phyloP scores from a whole-genome alignment of 1,139 yeast genomes.

The Diutina rugosa region DNA sequence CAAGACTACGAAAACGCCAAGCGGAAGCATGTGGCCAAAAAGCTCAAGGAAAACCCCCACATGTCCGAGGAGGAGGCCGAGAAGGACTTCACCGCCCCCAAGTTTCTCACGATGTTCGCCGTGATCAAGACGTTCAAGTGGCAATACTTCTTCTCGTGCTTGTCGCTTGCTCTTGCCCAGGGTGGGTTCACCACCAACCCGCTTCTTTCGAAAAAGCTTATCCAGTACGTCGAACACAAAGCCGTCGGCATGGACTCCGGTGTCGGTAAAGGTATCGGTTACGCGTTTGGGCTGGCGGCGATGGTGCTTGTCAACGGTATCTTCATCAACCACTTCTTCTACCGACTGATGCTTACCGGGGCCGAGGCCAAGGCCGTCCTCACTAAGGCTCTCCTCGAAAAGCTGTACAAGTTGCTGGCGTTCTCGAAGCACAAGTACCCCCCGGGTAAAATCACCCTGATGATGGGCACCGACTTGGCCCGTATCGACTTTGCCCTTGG shows the following conservation, averaged over 20 bases:
- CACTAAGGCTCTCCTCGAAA: constrained; percentile 52
- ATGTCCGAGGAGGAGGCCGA: constrained; percentile 15
- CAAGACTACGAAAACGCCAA: constrained; percentile 5
- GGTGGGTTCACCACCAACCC: constrained; percentile 39
- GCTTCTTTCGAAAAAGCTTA: constrained; percentile 28
- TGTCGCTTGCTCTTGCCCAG: constrained; percentile 26
- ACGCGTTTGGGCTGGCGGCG: constrained; percentile 18
- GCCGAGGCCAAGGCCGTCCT: constrained; percentile 55
- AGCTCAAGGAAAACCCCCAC: constrained; percentile 13
- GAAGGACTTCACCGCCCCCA: constrained; percentile 13
- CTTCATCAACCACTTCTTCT: constrained; percentile 39
- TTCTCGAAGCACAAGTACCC: constrained; percentile 48
- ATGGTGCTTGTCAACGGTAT: constrained; percentile 5
- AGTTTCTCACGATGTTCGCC: constrained; percentile 15
- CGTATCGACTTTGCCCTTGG: constrained; percentile 68
- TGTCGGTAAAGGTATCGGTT: constrained; percentile 16
- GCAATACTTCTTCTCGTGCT: constrained; percentile 29
- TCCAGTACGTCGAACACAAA: constrained; percentile 24
- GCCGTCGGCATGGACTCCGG: constrained; percentile 10
- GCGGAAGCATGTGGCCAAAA: constrained; percentile 10
- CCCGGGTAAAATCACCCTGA: constrained; percentile 54
- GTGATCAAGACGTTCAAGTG: constrained; percentile 43
- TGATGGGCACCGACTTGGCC: constrained; percentile 69
- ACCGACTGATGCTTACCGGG: constrained; percentile 49
- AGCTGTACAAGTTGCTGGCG: constrained; percentile 51